phyloP scores from a whole-genome alignment of 164 flowering plant species.

The Liquidambar formosana region DNA sequence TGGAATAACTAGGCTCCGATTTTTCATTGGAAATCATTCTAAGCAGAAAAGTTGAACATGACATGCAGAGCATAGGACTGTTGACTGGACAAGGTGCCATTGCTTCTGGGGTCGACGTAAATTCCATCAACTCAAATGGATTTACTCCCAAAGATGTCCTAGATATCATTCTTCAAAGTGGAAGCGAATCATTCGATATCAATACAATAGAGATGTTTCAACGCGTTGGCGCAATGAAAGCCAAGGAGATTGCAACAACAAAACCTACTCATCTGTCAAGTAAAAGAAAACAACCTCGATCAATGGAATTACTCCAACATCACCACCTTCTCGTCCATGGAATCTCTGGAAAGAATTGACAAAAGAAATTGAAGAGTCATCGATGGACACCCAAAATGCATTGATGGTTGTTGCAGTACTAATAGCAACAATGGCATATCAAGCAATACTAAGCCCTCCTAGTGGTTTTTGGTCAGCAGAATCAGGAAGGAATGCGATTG shows the following conservation, averaged over 20 bases:
- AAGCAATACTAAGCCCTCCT: conserved; percentile 6
- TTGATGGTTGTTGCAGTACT: conserved; percentile 14
- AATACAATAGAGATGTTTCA: neutral
- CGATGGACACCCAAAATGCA: neutral
- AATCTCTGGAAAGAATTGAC: conserved; percentile 1
- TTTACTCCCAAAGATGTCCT: conserved; percentile 6
- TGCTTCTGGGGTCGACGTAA: neutral
- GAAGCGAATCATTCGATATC: neutral
- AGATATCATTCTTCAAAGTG: too few relatives aligned
- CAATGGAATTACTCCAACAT: too few relatives aligned
- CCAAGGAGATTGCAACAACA: neutral
- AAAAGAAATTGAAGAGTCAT: neutral
- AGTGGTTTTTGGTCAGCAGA: neutral
- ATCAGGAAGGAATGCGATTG: too few relatives aligned
- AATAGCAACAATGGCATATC: conserved; percentile 14
- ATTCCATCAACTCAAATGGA: conserved; percentile 3
- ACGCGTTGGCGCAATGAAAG: neutral
- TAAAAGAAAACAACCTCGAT: too few relatives aligned
- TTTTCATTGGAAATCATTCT: too few relatives aligned
- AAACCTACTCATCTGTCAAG: too few relatives aligned
- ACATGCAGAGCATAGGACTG: too few relatives aligned
- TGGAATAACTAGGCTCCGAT: too few relatives aligned
- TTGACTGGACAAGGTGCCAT: conserved; percentile 1
- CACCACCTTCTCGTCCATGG: too few relatives aligned
- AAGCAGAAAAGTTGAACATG: too few relatives aligned